Evolutionary conservation across 2,329 filamentous ascomycete species (phyloP).

Genomic region (Penicillium glabrum): DNA sequence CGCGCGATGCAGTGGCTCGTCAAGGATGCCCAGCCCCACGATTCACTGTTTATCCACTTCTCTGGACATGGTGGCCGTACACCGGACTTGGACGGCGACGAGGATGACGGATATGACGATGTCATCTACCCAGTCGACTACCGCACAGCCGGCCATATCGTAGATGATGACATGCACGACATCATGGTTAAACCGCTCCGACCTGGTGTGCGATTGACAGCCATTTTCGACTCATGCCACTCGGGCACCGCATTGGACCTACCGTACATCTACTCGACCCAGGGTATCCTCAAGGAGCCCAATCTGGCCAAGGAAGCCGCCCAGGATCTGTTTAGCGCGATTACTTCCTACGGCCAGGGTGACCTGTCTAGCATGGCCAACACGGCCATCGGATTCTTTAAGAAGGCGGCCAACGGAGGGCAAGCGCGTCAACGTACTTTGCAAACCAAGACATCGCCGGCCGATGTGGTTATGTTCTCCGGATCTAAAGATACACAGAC

Average conservation of each 20-base stretch:
- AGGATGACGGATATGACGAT: slow-evolving; percentile 73
- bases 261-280: slow-evolving; percentile 67
- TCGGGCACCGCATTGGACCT: slow-evolving; percentile 66
- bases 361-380: slow-evolving; percentile 79
- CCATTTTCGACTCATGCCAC: slow-evolving; percentile 68
- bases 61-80: slow-evolving; percentile 80
- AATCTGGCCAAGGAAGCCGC: slow-evolving; percentile 68
- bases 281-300: slow-evolving; percentile 66
- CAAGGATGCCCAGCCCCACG: slow-evolving; percentile 86
- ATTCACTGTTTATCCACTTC: slow-evolving; percentile 96
- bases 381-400: slow-evolving; percentile 80
- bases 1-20: slow-evolving; percentile 99
- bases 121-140: slow-evolving; percentile 78
- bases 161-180: slow-evolving; percentile 75
- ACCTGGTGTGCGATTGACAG: slow-evolving; percentile 77
- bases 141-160: slow-evolving; percentile 66
- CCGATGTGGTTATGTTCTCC: slow-evolving; percentile 97
- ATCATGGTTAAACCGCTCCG: slow-evolving; percentile 76
- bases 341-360: slow-evolving; percentile 76
- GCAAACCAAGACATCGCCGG: slow-evolving; percentile 87
- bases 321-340: slow-evolving; percentile 62
- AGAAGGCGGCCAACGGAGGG: slow-evolving; percentile 79
- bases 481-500: slow-evolving; percentile 96
- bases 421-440: slow-evolving; percentile 76
- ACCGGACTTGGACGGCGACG: slow-evolving; percentile 70